Evolutionary conservation across 2,329 filamentous ascomycete genomes (phyloP).

Genomic region (Talaromyces funiculosus): DNA sequence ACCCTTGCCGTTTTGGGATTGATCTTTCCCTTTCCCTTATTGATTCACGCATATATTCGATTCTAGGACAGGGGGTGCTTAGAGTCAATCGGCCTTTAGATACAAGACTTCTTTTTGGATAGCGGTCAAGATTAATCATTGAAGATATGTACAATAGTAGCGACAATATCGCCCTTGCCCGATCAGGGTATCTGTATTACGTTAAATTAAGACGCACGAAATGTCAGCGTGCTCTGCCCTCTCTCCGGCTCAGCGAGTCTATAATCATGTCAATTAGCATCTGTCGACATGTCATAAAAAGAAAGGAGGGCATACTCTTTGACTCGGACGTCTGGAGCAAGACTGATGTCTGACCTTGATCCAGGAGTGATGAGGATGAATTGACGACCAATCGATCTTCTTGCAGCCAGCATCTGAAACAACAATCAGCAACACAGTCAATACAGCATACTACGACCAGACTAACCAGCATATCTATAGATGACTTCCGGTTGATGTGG

Average conservation of each 20-base stretch:
- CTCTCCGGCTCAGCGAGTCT: constrained; percentile 42
- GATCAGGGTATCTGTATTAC: not conserved
- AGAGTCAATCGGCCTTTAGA: too few relatives aligned
- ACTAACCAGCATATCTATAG: constrained; percentile 85
- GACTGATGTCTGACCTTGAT: constrained; percentile 55
- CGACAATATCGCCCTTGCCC: not conserved
- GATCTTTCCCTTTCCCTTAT: not conserved
- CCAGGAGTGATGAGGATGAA: constrained; percentile 97
- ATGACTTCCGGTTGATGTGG: constrained; percentile 86
- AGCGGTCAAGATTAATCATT: not conserved
- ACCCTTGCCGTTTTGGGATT: constrained; percentile 1
- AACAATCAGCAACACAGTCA: constrained; percentile 15
- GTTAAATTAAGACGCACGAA: constrained; percentile 21
- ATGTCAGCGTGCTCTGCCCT: constrained; percentile 37
- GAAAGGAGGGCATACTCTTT: constrained; percentile 36
- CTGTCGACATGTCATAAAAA: not conserved
- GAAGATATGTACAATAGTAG: not conserved
- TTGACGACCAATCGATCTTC: constrained; percentile 80
- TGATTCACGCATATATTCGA: too few relatives aligned
- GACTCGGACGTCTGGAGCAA: constrained; percentile 40
- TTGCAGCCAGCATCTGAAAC: constrained; percentile 69
- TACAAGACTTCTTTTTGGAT: too few relatives aligned
- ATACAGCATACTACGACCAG: constrained; percentile 1
- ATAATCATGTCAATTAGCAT: constrained; percentile 2
- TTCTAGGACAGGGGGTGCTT: too few relatives aligned